Evolutionary conservation across 2,329 filamentous ascomycete species (phyloP), one percentile per base, ranked within the genome.

Genomic region (Diatrype stigma): DNA sequence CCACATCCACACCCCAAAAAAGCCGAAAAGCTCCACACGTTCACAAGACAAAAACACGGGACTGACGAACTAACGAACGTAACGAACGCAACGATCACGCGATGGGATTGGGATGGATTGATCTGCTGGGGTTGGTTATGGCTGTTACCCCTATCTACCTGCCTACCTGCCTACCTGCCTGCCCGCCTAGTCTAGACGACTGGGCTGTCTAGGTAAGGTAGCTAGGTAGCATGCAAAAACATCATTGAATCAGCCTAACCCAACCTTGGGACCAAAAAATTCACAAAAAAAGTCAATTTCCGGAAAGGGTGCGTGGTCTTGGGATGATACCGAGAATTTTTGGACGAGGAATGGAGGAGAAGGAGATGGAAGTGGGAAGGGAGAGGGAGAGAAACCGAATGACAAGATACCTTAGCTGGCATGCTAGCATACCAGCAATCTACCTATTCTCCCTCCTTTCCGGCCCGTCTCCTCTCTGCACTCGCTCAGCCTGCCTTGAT

Each of bases 401-500:
- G n/a, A n/a, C n/a, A n/a, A n/a, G n/a, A n/a, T n/a, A n/a, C n/a
- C n/a, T n/a, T n/a, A n/a, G n/a, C n/a, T n/a, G n/a, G n/a, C n/a
- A n/a, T 30, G 26, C 5, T 30, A 30, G 10, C 12, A 37, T 12
- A 37, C 6, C 34, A 14, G 34, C n/a, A n/a, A n/a, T n/a, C n/a
- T n/a, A 17, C 34, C 16, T 6, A 17, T 16, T 6, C 12, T 14
- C 6, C 34, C n/a, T 37, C 6, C 16, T 37, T 16, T 16, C 14
- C 6, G 14, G 26, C 26, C 26, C 26, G 6, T 10, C 26, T 10
- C 26, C 26, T 30, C 10, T 12, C 23, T 55, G n/a, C n/a, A n/a
- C n/a, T n/a, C n/a, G n/a, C n/a, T n/a, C 51, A 42, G 62, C 60
- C 63, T 60, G 55, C 60, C 63, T 44, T 59, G 62, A 60, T 51